Evolutionary conservation across 2,329 filamentous ascomycete genomes (phyloP), one percentile per base, ranked within the genome.

Genomic region (Neonectria sp.): DNA sequence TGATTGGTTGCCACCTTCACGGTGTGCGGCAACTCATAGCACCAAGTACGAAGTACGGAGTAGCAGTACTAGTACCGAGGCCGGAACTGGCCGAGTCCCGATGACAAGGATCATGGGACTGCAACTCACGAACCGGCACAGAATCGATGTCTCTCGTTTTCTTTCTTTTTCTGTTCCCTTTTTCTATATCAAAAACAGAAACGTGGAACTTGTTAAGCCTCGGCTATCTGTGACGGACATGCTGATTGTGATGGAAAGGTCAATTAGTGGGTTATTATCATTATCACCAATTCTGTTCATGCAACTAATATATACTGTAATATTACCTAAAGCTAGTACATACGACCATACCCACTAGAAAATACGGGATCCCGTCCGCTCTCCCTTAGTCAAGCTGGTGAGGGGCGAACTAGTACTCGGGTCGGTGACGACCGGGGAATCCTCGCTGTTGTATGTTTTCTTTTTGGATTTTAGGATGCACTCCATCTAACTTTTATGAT

Each of bases 51-150:
- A 7, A 29, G 31, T 9, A 9, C 6, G 6, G 31, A 33, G 31
- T 49, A 5, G 25, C 46, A 49, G 31, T 33, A 11, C 27, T 49
- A 29, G 46, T 27, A 31, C 49, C 49, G 21, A 46, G 35, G 60
- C 53, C 65, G 65, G 65, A 64, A 48, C 31, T 57, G 43, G 65
- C 65, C 65, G 65, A 65, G 48, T 21, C 49, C 62, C 62, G 62
- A 60, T 56, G 51, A 21, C 27, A 60, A 57, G 65, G 52, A 29
- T 57, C 63, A 61, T 66, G 57, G 52, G 63, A 37, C 40, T 6
- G 24, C n/a, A 45, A 24, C 53, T 45, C 33, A 8, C 37, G 7
- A 12, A n/a, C 17, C 29, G 6, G 37, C 12, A 17, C 25, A 15
- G n/a, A 6, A 31, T 31, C 15, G 40, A 12, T 12, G 9, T 24